Conservation (phyloP, 768 basidiomycete species). For the Hypholoma fasciculare region DNA sequence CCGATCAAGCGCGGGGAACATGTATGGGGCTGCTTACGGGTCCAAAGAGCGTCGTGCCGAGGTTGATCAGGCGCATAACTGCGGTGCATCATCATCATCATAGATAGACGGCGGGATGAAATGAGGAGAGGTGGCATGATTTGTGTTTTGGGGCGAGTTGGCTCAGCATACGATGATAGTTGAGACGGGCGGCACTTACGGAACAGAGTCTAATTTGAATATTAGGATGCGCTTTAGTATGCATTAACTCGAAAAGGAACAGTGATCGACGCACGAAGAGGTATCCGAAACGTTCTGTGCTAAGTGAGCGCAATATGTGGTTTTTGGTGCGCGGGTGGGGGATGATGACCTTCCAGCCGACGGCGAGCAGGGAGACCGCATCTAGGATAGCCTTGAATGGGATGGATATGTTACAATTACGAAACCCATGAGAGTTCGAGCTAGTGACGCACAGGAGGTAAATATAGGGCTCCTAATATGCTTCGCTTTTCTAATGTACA, state of each 20-base stretch:
- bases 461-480: constrained; percentile 10
- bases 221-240: background rate
- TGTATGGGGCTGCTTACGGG: constrained; percentile 6
- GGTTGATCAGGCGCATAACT: constrained; percentile 14
- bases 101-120: background rate
- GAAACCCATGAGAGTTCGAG: background rate
- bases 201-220: constrained; percentile 2
- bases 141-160: background rate
- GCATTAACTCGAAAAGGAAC: background rate
- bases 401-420: background rate
- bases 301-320: background rate
- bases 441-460: constrained; percentile 13
- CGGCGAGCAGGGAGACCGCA: constrained; percentile 7
- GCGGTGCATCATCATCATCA: background rate
- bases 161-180: background rate
- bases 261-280: constrained; percentile 7
- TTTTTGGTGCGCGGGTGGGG: background rate
- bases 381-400: constrained; percentile 12
- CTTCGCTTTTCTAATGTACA: constrained; percentile 10
- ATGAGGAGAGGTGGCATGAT: background rate
- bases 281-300: constrained; percentile 6
- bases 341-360: constrained; percentile 11
- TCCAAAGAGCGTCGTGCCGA: constrained; percentile 10
- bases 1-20: background rate
- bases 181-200: constrained; percentile 2